phyloP scores from a whole-genome alignment of 106 monocot species.

The Ottelia alismoides region DNA sequence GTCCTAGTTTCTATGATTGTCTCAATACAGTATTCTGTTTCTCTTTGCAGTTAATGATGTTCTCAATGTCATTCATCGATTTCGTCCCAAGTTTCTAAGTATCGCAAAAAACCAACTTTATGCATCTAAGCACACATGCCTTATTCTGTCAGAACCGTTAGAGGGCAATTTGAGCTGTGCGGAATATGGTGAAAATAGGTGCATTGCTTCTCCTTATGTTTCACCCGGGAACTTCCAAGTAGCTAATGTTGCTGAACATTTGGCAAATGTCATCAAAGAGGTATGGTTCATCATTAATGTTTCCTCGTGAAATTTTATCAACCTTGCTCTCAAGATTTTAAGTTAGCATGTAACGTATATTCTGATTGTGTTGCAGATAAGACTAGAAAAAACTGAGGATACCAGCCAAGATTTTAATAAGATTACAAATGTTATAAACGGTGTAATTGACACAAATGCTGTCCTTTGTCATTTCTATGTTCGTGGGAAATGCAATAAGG shows the following conservation, averaged over 20 bases:
- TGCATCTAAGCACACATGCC: slow-evolving; percentile 41
- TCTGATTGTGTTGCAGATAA: slow-evolving; percentile 2
- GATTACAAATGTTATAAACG: slow-evolving; percentile 17
- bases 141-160: slow-evolving; percentile 12
- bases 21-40: background rate
- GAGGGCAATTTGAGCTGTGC: background rate
- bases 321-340: no score
- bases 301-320: background rate
- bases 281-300: slow-evolving; percentile 13
- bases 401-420: background rate
- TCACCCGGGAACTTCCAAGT: slow-evolving; percentile 28
- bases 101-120: slow-evolving; percentile 27
- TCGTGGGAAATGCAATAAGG: slow-evolving; percentile 44
- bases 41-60: slow-evolving; percentile 52
- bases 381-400: background rate
- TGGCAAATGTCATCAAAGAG: slow-evolving; percentile 43
- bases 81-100: slow-evolving; percentile 37
- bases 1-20: background rate
- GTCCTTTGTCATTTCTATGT: no score
- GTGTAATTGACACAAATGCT: slow-evolving; percentile 9
- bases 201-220: slow-evolving; percentile 55
- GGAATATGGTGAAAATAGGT: slow-evolving; percentile 8
- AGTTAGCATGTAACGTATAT: no score
- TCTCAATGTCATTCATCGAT: slow-evolving; percentile 37
- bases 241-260: slow-evolving; percentile 21